Evolutionary conservation across 192 early-diverging fungal species (phyloP).

Genomic region (Gorgonomyces haynaldii): DNA sequence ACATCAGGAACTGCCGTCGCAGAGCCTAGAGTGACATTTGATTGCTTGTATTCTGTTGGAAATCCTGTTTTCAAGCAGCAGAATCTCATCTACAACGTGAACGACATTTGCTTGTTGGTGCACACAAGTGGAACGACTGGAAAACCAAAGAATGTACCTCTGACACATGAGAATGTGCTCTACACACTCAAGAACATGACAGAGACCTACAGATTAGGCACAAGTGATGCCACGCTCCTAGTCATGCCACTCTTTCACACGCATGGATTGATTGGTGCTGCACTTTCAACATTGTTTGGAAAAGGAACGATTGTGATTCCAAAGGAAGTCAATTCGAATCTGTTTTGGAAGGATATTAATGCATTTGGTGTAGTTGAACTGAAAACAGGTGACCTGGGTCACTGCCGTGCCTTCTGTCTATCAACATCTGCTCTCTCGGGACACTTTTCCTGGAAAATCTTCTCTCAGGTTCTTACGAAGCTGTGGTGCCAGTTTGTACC

Average conservation of each 20-base stretch:
- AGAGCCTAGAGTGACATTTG: no score
- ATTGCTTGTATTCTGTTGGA: background rate
- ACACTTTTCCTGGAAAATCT: slow-evolving; percentile 16
- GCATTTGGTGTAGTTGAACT: slow-evolving; percentile 18
- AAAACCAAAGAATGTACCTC: slow-evolving; percentile 65
- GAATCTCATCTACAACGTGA: no score
- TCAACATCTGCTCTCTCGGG: slow-evolving; percentile 60
- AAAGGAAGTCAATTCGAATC: slow-evolving; percentile 51
- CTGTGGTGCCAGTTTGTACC: slow-evolving; percentile 64
- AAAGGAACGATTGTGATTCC: slow-evolving; percentile 63
- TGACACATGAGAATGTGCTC: slow-evolving; percentile 64
- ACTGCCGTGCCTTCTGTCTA: slow-evolving; percentile 70
- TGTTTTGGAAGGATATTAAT: slow-evolving; percentile 66
- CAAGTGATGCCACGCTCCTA: slow-evolving; percentile 52
- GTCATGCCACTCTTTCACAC: slow-evolving; percentile 86
- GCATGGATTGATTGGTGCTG: slow-evolving; percentile 67
- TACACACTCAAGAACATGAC: slow-evolving; percentile 64
- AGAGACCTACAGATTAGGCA: slow-evolving; percentile 49
- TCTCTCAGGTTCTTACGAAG: slow-evolving; percentile 67
- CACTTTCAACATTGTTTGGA: slow-evolving; percentile 55
- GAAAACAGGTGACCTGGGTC: slow-evolving; percentile 20
- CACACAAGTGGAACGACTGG: slow-evolving; percentile 77
- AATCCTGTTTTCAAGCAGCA: no score
- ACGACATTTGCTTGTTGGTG: slow-evolving; percentile 62
- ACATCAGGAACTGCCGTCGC: no score